phyloP scores from a whole-genome alignment of 2,329 filamentous ascomycete genomes.

The Hypoxylon sp. region DNA sequence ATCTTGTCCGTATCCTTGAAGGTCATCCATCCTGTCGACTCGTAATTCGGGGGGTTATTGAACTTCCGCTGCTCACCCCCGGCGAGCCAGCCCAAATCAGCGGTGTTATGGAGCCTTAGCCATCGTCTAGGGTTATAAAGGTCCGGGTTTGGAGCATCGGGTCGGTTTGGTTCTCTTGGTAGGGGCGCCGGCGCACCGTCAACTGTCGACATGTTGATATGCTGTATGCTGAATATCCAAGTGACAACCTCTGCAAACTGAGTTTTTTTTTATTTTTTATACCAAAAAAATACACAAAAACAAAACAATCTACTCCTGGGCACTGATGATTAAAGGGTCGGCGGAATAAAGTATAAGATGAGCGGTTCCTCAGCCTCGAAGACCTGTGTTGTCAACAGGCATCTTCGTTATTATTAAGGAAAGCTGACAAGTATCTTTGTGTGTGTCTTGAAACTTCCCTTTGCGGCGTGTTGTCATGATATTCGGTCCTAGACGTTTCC shows the following conservation, averaged over 20 bases:
- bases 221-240: slow-evolving; percentile 1
- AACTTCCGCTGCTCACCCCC: neutral
- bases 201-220: slow-evolving; percentile 9
- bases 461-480: slow-evolving; percentile 35
- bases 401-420: slow-evolving; percentile 40
- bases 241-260: neutral
- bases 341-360: slow-evolving; percentile 10
- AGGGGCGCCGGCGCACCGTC: neutral
- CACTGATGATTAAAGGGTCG: slow-evolving; percentile 6
- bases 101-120: slow-evolving; percentile 5
- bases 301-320: neutral
- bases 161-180: slow-evolving; percentile 22
- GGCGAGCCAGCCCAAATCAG: no score
- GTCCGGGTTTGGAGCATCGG: slow-evolving; percentile 15
- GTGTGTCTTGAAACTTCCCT: slow-evolving; percentile 38
- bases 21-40: slow-evolving; percentile 42
- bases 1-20: slow-evolving; percentile 42
- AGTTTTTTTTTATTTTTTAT: neutral
- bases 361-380: slow-evolving; percentile 1
- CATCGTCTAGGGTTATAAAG: slow-evolving; percentile 41
- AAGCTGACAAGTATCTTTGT: slow-evolving; percentile 40
- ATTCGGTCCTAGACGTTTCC: slow-evolving; percentile 40
- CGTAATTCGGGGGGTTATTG: slow-evolving; percentile 18
- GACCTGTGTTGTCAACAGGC: slow-evolving; percentile 13
- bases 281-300: no score